A percentile compares a stretch with the other conserved stretches of the same genome.
Conservation (phyloP, 192 early-diverging fungal genomes). For the Phlyctochytrium arcticum region DNA sequence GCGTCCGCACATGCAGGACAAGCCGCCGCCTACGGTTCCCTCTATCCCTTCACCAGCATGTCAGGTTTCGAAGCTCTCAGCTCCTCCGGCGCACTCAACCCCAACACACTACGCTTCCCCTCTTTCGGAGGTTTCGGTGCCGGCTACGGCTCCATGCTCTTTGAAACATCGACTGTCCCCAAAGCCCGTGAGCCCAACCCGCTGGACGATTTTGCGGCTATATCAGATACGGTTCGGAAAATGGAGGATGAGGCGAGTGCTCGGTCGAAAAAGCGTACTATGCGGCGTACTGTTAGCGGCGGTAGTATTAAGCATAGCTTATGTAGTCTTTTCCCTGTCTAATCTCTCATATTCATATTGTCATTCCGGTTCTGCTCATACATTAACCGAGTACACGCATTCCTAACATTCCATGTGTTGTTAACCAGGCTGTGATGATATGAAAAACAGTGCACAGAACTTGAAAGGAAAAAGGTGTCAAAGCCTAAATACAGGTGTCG, state of each 20-base stretch:
- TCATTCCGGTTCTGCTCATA: too few relatives aligned
- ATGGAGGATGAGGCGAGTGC: constrained; percentile 28
- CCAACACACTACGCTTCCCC: background rate
- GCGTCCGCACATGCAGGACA: background rate
- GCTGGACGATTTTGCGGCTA: constrained; percentile 28
- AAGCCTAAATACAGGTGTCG: too few relatives aligned
- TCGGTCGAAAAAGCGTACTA: constrained; percentile 8
- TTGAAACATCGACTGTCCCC: background rate
- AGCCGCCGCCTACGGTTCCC: background rate
- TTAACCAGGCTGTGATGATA: too few relatives aligned
- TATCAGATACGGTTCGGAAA: constrained; percentile 21
- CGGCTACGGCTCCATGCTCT: background rate
- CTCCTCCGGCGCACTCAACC: background rate
- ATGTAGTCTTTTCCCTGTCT: too few relatives aligned
- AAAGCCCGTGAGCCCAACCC: constrained; percentile 15
- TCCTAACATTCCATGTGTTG: too few relatives aligned
- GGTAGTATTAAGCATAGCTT: too few relatives aligned
- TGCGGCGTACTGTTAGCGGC: too few relatives aligned
- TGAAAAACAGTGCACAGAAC: too few relatives aligned
- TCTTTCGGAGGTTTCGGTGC: background rate
- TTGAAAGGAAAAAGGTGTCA: too few relatives aligned
- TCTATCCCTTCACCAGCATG: background rate
- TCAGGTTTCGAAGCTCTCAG: background rate
- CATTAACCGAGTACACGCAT: too few relatives aligned
- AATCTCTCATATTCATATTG: too few relatives aligned